A percentile compares a stretch with the other conserved stretches of the same genome.
Conservation (phyloP, 805 yeast genomes). For the Pichia manshurica region DNA sequence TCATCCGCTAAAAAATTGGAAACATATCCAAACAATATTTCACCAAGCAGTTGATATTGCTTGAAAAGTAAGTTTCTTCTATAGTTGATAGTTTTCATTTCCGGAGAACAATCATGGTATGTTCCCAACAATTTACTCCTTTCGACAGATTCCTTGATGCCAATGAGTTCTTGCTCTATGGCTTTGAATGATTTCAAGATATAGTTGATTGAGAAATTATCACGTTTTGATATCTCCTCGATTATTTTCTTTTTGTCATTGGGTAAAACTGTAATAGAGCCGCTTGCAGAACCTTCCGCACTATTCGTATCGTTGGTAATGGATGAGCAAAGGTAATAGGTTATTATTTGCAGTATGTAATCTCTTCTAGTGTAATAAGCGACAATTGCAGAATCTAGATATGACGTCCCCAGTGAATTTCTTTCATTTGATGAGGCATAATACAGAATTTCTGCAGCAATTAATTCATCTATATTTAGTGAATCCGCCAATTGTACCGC, state of each 20-base stretch:
- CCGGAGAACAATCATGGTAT: slow-evolving; percentile 37
- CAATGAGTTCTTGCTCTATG: slow-evolving; percentile 51
- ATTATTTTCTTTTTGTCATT: not conserved
- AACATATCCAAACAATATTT: slow-evolving; percentile 50
- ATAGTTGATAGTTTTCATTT: slow-evolving; percentile 45
- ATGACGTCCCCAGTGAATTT: slow-evolving; percentile 39
- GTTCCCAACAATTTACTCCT: slow-evolving; percentile 49
- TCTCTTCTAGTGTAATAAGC: slow-evolving; percentile 65
- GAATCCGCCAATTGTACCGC: slow-evolving; percentile 57
- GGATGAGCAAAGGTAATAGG: slow-evolving; percentile 33
- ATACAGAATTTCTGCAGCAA: slow-evolving; percentile 63
- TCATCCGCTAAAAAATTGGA: slow-evolving; percentile 19
- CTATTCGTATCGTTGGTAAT: not conserved
- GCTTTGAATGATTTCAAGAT: slow-evolving; percentile 46
- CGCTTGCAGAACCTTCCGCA: not conserved
- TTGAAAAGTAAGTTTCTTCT: slow-evolving; percentile 57
- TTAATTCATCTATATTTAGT: slow-evolving; percentile 69
- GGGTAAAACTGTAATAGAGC: not conserved
- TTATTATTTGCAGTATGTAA: slow-evolving; percentile 63
- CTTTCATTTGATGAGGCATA: slow-evolving; percentile 35
- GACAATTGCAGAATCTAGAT: slow-evolving; percentile 59
- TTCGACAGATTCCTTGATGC: slow-evolving; percentile 47
- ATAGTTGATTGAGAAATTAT: slow-evolving; percentile 9
- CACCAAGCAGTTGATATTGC: slow-evolving; percentile 70
- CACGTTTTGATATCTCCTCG: not conserved